Evolutionary conservation across 2,329 filamentous ascomycete genomes (phyloP).

Genomic region (Diplocarpon mali): DNA sequence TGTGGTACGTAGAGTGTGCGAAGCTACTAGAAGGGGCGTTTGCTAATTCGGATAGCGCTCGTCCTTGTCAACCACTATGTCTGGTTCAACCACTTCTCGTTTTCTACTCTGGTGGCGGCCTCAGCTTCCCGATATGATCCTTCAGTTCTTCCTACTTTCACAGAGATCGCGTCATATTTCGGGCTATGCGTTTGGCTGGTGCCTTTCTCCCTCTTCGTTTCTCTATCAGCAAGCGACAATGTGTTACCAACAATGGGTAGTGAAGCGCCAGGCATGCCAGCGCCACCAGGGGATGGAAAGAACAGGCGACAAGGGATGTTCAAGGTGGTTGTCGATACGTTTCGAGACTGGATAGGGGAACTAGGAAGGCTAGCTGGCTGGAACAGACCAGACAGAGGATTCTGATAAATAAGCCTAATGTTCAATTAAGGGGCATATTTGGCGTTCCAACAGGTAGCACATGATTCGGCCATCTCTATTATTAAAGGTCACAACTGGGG

Average conservation of each 20-base stretch:
- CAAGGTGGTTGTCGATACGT: slow-evolving; percentile 51
- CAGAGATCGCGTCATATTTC: slow-evolving; percentile 92
- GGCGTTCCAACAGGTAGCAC: slow-evolving; percentile 4
- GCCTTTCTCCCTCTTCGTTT: slow-evolving; percentile 90
- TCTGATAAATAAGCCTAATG: slow-evolving; percentile 12
- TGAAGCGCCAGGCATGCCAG: slow-evolving; percentile 38
- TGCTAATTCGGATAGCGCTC: slow-evolving; percentile 41
- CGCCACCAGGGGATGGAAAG: slow-evolving; percentile 32
- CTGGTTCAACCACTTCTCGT: slow-evolving; percentile 90
- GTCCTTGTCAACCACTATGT: slow-evolving; percentile 87
- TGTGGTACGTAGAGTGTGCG: slow-evolving; percentile 48
- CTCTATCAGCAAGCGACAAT: slow-evolving; percentile 86
- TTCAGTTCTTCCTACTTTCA: slow-evolving; percentile 65
- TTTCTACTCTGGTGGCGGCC: slow-evolving; percentile 42
- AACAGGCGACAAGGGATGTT: slow-evolving; percentile 52
- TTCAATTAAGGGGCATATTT: slow-evolving; percentile 8
- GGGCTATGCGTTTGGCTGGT: slow-evolving; percentile 95
- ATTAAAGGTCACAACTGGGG: too few species aligned
- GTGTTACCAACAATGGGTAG: slow-evolving; percentile 86
- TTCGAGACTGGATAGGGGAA: slow-evolving; percentile 39
- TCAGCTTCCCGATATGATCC: slow-evolving; percentile 53
- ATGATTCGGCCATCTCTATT: too few species aligned
- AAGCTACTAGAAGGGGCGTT: not conserved
- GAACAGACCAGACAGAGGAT: slow-evolving; percentile 22
- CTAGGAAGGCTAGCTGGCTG: slow-evolving; percentile 23